Evolutionary conservation across 805 yeast genomes (phyloP), one percentile per base, ranked within the genome.

Genomic region (Metschnikowia colocasiae): DNA sequence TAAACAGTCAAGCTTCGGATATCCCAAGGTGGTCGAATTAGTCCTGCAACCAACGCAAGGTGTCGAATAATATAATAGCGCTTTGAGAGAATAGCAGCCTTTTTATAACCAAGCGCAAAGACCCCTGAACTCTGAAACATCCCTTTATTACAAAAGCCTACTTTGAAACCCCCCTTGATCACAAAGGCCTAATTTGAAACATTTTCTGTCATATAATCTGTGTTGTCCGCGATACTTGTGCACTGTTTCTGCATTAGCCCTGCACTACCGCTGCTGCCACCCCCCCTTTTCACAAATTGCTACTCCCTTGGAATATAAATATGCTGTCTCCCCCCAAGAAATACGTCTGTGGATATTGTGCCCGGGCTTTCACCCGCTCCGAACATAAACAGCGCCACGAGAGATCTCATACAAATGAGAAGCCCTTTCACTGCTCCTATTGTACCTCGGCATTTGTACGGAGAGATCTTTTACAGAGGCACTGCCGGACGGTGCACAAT

Each of bases 361-460:
- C 90, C 27, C 73, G 91, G 52, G 84, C 88, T 6, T 86, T 86
- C 59, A 80, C 89, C n/a, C 69, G 94, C 43, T 79, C 86, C 9
- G 94, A 86, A 61, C 94, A 86, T 63, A 78, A 84, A 55, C 79
- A 83, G 35, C 76, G 94, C 41, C 94, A 86, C 58, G 92, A 86
- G 62, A 67, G 91, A 23, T 82, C 89, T 1, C 94, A 86, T 60
- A 85, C 90, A 12, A 85, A 85, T 57, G 88, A 83, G 58, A 81
- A 88, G 52, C 95, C 95, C 0, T 87, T 84, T 66, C 81, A 80
- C 49, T 87, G 95, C 58, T 70, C 77, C 30, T 74, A 80, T 43
- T 87, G 95, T 60, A 74, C 81, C 8, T 78, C 84, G 41, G 79
- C 85, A 2, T 87, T 87, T 68, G 95, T 87, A 1, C 69, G 95